Base-by-base conservation (phyloP, 164 flowering plant species). In the Paratinospora sagittata region DNA sequence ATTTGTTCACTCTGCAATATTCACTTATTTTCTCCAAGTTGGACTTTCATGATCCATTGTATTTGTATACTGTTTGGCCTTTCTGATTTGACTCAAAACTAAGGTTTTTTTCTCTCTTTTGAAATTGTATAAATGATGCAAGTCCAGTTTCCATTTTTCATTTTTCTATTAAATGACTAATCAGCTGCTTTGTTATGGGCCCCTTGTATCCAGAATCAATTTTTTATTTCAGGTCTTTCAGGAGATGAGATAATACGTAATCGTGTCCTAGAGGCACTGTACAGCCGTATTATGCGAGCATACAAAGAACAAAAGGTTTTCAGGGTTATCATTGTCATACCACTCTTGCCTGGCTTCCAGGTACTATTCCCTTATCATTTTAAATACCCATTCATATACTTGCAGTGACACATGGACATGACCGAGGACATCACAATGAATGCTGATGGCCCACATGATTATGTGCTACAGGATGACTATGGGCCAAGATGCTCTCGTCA, bases 281-380 rank as follows among this genome's bases (percentile, higher is more conserved):
- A 86, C 55, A 81, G 86, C 66, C 97, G 99, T 27, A 91, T 96
- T 27, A 67, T 86, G 81, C 87, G 91, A 76, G 99, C 99, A 69
- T 78, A 82, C 77, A 85, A 86, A 78, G 99, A 96, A 30, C 84
- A 88, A 73, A 91, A 86, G 81, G 78, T 79, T 70, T 93, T 96
- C 81, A 87, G 98, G 80, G 92, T 87, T 76, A 87, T 96, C 68
- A 77, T 96, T 82, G 95, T 93, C 77, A 88, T 93, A 77, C 98
- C 99, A 63, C 95, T 96, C 55, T 72, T 96, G 66, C 99, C 99
- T 12, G 99, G 98, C 27, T 96, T 96, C 80, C 99, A 96, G 95
- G 99, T 95, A 75, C 57, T n/a, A 17, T 2, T 16, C 21, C 60
- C 60, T 52, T 17, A 52, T 52, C 60, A 19, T 19, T 52, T 52